These are phyloP conservation scores for Bruguiera parviflora DNA, from an alignment of 345 rosid species.

Conservation along the genomic window DNA sequence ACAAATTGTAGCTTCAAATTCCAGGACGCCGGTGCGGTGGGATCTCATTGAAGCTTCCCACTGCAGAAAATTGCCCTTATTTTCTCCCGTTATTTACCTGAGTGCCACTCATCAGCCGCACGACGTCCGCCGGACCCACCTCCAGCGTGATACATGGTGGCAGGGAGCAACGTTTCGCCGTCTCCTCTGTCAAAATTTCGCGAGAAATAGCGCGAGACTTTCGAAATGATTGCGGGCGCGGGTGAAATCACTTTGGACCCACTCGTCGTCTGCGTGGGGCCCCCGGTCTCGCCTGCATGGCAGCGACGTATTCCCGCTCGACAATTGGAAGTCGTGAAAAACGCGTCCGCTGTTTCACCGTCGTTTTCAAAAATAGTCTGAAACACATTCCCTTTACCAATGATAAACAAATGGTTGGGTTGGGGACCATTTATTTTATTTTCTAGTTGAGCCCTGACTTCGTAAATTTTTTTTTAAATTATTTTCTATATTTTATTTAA, in stretches of 20 bases:
- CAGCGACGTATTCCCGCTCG: too few relatives aligned
- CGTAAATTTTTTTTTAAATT: too few relatives aligned
- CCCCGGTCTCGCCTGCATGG: slow-evolving; percentile 2
- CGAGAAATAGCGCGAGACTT: neutral
- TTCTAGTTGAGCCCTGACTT: too few relatives aligned
- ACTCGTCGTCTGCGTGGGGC: neutral
- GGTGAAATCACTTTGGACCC: neutral
- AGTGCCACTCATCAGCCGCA: slow-evolving; percentile 6
- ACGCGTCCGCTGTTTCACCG: too few relatives aligned
- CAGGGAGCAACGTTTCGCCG: neutral
- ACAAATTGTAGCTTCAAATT: slow-evolving; percentile 25
- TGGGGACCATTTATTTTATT: too few relatives aligned
- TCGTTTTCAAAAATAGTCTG: too few relatives aligned
- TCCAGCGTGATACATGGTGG: too few relatives aligned
- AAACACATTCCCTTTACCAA: too few relatives aligned
- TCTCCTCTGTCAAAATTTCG: neutral
- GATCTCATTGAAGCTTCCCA: slow-evolving; percentile 23
- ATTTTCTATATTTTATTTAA: too few relatives aligned
- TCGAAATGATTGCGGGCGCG: neutral
- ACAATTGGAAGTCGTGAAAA: too few relatives aligned
- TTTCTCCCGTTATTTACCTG: slow-evolving; percentile 1
- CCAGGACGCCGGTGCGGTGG: slow-evolving; percentile 9
- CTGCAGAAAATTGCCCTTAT: slow-evolving; percentile 3
- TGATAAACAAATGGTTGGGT: too few relatives aligned
- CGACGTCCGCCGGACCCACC: neutral